Evolutionary conservation across 306 rosid species (phyloP).

Genomic region (Abrus precatorius): DNA sequence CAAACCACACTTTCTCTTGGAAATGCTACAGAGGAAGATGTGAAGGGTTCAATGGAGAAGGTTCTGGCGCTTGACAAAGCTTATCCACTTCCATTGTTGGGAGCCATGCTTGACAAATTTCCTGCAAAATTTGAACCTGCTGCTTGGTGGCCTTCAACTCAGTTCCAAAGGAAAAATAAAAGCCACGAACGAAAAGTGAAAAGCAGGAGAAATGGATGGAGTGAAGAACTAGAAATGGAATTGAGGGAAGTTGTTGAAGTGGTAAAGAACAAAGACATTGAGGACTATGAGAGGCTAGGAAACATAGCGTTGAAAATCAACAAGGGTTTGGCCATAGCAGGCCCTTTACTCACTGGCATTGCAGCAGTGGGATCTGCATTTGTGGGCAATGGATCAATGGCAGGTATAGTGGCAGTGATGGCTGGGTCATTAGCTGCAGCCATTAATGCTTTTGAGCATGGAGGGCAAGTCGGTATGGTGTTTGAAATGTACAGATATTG

Average conservation of each 20-base stretch:
- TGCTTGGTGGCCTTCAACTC: constrained; percentile 68
- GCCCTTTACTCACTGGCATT: constrained; percentile 73
- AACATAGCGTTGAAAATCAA: constrained; percentile 62
- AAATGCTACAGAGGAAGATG: constrained; percentile 50
- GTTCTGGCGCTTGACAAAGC: constrained; percentile 73
- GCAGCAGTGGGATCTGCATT: constrained; percentile 66
- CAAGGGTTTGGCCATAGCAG: constrained; percentile 65
- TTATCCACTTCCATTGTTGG: constrained; percentile 79
- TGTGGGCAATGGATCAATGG: constrained; percentile 46
- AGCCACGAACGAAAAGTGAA: not conserved
- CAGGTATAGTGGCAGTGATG: constrained; percentile 41
- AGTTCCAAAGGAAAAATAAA: not conserved
- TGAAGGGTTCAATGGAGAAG: constrained; percentile 51
- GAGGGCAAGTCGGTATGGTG: constrained; percentile 79
- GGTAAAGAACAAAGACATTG: constrained; percentile 60
- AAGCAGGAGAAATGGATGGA: constrained; percentile 52
- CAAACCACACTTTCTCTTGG: constrained; percentile 49
- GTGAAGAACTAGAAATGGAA: constrained; percentile 55
- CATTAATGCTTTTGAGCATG: constrained; percentile 65
- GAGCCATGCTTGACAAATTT: constrained; percentile 73
- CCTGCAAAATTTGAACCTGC: constrained; percentile 64
- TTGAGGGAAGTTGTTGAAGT: constrained; percentile 61
- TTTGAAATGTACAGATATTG: constrained; percentile 74
- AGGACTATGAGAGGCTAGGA: constrained; percentile 72
- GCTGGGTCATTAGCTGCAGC: constrained; percentile 65